A percentile compares a stretch with the other conserved stretches of the same genome.
phyloP scores from a whole-genome alignment of 1,284 basidiomycete genomes.

The Boletus semigastroideus region DNA sequence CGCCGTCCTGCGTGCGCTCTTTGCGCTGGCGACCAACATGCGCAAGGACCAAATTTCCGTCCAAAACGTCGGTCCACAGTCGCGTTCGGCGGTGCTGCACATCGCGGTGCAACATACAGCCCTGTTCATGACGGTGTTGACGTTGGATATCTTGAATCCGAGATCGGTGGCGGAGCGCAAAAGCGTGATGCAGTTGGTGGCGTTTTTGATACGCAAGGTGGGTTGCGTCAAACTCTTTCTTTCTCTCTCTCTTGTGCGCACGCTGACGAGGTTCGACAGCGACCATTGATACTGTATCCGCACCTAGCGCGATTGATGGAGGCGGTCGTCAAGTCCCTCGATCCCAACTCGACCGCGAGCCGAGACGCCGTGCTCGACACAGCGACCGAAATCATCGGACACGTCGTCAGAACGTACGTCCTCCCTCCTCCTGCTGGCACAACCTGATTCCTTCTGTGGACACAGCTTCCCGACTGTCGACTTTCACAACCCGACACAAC shows the following conservation, averaged over 20 bases:
- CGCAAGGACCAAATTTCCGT: constrained; percentile 67
- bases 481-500: constrained; percentile 84
- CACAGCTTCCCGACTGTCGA: constrained; percentile 91
- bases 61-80: constrained; percentile 64
- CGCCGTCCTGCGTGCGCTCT: constrained; percentile 84
- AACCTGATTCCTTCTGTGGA: neutral
- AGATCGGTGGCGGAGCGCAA: constrained; percentile 78
- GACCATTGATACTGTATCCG: constrained; percentile 82
- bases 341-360: constrained; percentile 83
- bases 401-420: constrained; percentile 71
- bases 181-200: constrained; percentile 90
- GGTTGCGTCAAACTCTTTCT: constrained; percentile 1
- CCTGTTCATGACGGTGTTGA: constrained; percentile 93
- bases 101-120: constrained; percentile 85
- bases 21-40: constrained; percentile 72
- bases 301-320: constrained; percentile 89
- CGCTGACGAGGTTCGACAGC: constrained; percentile 42
- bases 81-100: constrained; percentile 80
- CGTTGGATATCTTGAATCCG: constrained; percentile 87
- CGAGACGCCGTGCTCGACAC: constrained; percentile 88
- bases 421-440: no score
- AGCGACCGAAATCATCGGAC: constrained; percentile 90
- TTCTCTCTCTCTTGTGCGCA: neutral
- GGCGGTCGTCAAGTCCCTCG: constrained; percentile 94
- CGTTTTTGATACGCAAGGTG: constrained; percentile 91